Evolutionary conservation across 2,329 filamentous ascomycete species (phyloP).

Genomic region (Mollisiaceae sp.): DNA sequence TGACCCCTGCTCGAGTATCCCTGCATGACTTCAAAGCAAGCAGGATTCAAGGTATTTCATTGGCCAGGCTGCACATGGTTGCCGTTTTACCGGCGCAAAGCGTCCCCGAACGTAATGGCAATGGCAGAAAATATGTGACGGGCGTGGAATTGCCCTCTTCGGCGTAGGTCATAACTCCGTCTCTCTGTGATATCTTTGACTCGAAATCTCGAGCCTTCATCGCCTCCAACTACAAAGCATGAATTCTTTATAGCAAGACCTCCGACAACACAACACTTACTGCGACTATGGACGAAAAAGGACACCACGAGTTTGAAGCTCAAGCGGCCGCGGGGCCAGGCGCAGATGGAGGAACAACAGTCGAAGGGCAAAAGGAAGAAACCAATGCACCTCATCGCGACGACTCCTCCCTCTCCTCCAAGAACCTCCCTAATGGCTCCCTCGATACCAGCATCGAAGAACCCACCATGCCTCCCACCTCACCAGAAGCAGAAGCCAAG

Average conservation of each 20-base stretch:
- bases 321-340: conserved; percentile 21
- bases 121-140: background rate
- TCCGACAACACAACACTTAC: background rate
- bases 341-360: conserved; percentile 18
- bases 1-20: background rate
- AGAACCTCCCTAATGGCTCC: conserved; percentile 15
- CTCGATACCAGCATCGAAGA: conserved; percentile 16
- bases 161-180: background rate
- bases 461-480: conserved; percentile 3
- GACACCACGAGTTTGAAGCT: conserved; percentile 19
- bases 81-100: conserved; percentile 5
- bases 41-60: background rate
- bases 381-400: background rate
- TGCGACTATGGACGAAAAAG: conserved; percentile 11
- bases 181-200: background rate
- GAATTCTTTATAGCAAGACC: background rate
- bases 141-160: background rate
- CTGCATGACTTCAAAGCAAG: background rate
- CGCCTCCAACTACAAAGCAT: background rate
- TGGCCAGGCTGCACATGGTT: background rate
- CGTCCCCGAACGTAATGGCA: background rate
- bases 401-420: conserved; percentile 17
- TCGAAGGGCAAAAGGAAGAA: conserved; percentile 13
- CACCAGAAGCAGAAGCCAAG: background rate
- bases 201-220: background rate